phyloP scores from a whole-genome alignment of 305 asterid species.

The Fraxinus velutina region DNA sequence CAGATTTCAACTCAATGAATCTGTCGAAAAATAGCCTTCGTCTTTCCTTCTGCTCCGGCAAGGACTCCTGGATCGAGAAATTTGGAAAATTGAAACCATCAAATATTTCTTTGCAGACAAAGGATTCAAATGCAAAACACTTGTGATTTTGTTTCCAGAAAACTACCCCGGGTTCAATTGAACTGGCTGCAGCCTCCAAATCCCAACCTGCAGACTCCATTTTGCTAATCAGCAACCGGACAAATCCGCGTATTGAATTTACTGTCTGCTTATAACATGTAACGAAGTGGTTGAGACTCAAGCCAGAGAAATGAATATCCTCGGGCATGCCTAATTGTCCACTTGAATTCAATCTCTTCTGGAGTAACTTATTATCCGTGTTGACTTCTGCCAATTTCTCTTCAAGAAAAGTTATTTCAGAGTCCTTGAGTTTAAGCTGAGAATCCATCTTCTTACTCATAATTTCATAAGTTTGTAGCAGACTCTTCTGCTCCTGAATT shows the following conservation, averaged over 20 bases:
- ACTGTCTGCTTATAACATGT: constrained; percentile 33
- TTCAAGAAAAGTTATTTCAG: constrained; percentile 44
- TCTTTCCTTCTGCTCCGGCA: constrained; percentile 17
- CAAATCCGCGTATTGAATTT: constrained; percentile 37
- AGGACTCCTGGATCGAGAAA: constrained; percentile 27
- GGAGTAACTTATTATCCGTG: constrained; percentile 41
- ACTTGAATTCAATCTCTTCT: constrained; percentile 47
- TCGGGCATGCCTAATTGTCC: constrained; percentile 34
- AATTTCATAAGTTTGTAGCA: constrained; percentile 44
- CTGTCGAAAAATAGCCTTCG: constrained; percentile 27
- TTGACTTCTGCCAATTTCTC: constrained; percentile 49
- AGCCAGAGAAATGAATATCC: constrained; percentile 31
- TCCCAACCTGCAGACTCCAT: constrained; percentile 54
- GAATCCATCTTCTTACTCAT: constrained; percentile 51
- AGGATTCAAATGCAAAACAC: constrained; percentile 56
- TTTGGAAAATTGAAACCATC: constrained; percentile 35
- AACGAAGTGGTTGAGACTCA: constrained; percentile 41
- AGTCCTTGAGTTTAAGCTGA: constrained; percentile 52
- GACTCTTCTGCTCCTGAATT: constrained; percentile 49
- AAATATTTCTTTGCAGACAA: constrained; percentile 42
- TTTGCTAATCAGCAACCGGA: constrained; percentile 31
- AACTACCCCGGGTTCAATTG: constrained; percentile 42
- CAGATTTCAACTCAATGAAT: constrained; percentile 45
- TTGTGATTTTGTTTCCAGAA: constrained; percentile 43
- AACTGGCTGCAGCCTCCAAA: constrained; percentile 38